Evolutionary conservation across 108 stramenopile species (phyloP).

Genomic region (Discostella pseudostelligera): DNA sequence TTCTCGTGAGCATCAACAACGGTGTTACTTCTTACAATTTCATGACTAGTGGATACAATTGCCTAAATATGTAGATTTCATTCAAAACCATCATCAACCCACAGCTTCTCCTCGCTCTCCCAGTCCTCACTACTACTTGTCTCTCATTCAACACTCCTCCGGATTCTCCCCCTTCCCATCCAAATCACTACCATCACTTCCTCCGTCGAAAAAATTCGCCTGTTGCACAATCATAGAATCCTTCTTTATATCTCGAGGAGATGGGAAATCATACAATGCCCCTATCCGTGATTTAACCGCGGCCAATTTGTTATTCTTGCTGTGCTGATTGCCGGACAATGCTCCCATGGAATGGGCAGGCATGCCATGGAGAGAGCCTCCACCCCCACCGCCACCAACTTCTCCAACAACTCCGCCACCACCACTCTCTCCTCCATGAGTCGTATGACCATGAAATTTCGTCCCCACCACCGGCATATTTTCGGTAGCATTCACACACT

Average conservation of each 20-base stretch:
- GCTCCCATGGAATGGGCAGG: background rate
- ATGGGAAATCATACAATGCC: constrained; percentile 13
- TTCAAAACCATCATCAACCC: too few relatives aligned
- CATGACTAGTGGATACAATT: too few relatives aligned
- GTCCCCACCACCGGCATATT: constrained; percentile 2
- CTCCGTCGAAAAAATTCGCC: constrained; percentile 12
- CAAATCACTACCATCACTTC: constrained; percentile 9
- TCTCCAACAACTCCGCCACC: background rate
- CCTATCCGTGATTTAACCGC: constrained; percentile 24
- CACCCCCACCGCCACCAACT: background rate
- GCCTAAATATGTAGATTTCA: too few relatives aligned
- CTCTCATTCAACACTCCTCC: constrained; percentile 33
- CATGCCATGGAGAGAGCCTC: constrained; percentile 15
- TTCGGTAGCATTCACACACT: constrained; percentile 22
- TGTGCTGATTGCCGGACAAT: background rate
- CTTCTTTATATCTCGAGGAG: background rate
- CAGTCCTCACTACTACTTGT: too few relatives aligned
- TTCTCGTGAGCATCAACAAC: too few relatives aligned
- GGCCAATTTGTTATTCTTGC: constrained; percentile 11
- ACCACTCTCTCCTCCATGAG: background rate
- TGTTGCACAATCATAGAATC: background rate
- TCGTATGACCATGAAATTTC: background rate
- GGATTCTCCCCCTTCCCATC: constrained; percentile 30
- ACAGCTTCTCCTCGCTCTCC: too few relatives aligned
- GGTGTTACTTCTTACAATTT: too few relatives aligned